These are phyloP conservation scores for Ilyonectria destructans DNA, from an alignment of 2,329 filamentous ascomycete genomes.

Conservation along the genomic window DNA sequence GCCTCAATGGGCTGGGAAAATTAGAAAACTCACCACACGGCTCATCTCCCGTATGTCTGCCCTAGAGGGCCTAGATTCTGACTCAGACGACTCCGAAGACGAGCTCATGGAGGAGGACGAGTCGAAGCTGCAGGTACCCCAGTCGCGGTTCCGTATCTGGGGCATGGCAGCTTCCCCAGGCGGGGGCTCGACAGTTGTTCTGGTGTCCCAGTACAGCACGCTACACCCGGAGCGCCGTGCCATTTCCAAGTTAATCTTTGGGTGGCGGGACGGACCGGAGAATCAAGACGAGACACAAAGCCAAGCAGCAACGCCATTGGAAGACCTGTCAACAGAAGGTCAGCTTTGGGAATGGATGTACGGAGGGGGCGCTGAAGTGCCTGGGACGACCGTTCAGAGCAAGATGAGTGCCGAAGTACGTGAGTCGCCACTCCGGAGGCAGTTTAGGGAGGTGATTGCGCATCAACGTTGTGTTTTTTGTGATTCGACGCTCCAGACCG, in stretches of 20 bases:
- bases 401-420: constrained; percentile 35
- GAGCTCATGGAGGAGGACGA: constrained; percentile 53
- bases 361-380: constrained; percentile 64
- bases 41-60: constrained; percentile 64
- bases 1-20: constrained; percentile 65
- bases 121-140: constrained; percentile 61
- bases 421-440: constrained; percentile 52
- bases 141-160: constrained; percentile 69
- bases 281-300: constrained; percentile 14
- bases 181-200: constrained; percentile 66
- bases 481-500: constrained; percentile 52
- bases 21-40: constrained; percentile 62
- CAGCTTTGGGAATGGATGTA: constrained; percentile 74
- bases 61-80: constrained; percentile 55
- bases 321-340: constrained; percentile 65
- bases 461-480: constrained; percentile 67
- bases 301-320: constrained; percentile 11
- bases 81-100: constrained; percentile 53
- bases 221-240: constrained; percentile 63
- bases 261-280: constrained; percentile 46
- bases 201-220: constrained; percentile 66
- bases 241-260: constrained; percentile 58
- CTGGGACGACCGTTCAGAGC: constrained; percentile 55
- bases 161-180: constrained; percentile 68
- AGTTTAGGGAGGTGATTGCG: constrained; percentile 57